Base-by-base conservation (phyloP, 768 basidiomycete genomes). In the Myochromella boudieri region DNA sequence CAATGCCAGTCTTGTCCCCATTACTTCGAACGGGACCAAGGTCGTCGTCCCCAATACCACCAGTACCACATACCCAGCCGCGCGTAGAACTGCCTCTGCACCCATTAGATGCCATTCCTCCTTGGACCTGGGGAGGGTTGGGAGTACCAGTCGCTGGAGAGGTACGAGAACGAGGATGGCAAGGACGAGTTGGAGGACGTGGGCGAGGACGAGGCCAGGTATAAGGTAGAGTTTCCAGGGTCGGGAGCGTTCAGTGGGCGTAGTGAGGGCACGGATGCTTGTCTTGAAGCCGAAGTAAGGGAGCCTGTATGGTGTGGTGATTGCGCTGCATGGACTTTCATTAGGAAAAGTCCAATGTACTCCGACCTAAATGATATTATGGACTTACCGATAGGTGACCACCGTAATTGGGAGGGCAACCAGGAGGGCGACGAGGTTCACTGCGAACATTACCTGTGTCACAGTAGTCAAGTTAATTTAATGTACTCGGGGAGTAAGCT, bases 191-290 rank as follows among this genome's bases (percentile, higher is more conserved):
- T 75, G 73, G 27, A 65, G 39, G 12, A 78, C 60, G 48, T 78
- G 72, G 15, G 85, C 76, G 11, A 85, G 66, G 47, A 91, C 72
- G 6, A 87, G 65, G 1, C 76, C 90, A 0, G 90, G 90, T 1
- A 88, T 91, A 26, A 87, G 56, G 60, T 88, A 92, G 31, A 92
- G 59, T 27, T 82, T 73, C 88, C 87, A 92, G 3, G 88, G 90
- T 7, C 76, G 75, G 25, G 77, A 74, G 39, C 81, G 79, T 62
- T 92, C 90, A 6, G 87, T 87, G 4, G 87, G 84, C 0, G 90
- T 91, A 44, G 91, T 71, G 20, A 92, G 70, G 48, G 81, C 62
- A n/a, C 84, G 83, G 9, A 91, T 64, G 12, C 87, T 77, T 50
- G 76, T 70, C 37, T 76, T 59, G 1, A 75, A 67, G 29, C 75